Evolutionary conservation across 352 stramenopile genomes (phyloP), one percentile per base, ranked within the genome.

Genomic region (Phytophthora brassicae): DNA sequence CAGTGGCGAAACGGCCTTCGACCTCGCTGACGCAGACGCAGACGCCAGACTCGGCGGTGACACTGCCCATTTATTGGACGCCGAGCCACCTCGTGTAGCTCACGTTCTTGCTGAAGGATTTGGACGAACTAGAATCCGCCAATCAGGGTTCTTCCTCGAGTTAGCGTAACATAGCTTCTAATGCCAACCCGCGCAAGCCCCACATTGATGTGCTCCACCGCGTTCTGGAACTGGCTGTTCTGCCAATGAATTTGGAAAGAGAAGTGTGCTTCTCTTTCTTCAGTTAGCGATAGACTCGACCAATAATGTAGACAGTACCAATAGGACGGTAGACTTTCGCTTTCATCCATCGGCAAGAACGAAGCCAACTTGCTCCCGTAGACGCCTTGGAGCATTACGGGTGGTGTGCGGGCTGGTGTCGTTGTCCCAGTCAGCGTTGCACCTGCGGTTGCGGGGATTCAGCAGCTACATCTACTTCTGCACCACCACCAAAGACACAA

Each of bases 191-290:
- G 55, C 13, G 38, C 28, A 39, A 17, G 9, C 12, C 33, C 9
- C 4, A 39, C 33, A 39, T 14, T 39, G 33, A 39, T 39, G 11
- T 42, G 29, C 20, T 24, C 35, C 43, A 63, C 14, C 3, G 17
- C 14, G 23, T 14, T 50, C 23, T 58, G 51, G 41, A 59, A 59
- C n/a, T 43, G 24, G 9, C 38, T 59, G 39, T 59, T 39, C 16
- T 44, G 38, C 51, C 51, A 59, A 19, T 26, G 51, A 43, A 59
- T 59, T 12, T 59, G 17, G 6, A 50, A 17, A 58, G 50, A n/a
- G 36, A 42, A 19, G 14, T 8, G 12, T 47, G 17, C n/a, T 11
- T 50, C 2, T 26, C 51, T 33, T 59, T 59, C 51, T 47, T 59
- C 0, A 42, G 24, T 19, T 22, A 26, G 12, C 39, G 51, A 43